These are phyloP conservation scores for Kwoniella heveanensis DNA, from an alignment of 768 basidiomycete genomes.

Conservation along the genomic window DNA sequence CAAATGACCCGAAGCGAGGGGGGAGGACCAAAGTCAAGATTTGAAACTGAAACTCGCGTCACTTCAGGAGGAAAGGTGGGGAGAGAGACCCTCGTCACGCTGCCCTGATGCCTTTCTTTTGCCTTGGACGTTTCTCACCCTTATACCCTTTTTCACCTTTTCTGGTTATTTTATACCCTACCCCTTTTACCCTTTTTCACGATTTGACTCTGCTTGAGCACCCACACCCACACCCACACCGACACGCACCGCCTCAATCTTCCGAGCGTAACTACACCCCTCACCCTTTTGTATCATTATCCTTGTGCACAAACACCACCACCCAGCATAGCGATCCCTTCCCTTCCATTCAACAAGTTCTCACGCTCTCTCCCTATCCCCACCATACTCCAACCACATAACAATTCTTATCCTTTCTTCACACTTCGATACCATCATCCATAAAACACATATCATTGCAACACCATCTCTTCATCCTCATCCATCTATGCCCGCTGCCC, in stretches of 20 bases:
- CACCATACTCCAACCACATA: too few relatives aligned
- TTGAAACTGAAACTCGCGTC: background rate
- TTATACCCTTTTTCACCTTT: too few relatives aligned
- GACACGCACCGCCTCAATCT: background rate
- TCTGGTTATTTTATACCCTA: too few relatives aligned
- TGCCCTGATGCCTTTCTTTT: background rate
- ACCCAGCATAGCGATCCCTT: too few relatives aligned
- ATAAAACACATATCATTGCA: too few relatives aligned
- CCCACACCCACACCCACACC: too few relatives aligned
- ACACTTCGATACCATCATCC: background rate
- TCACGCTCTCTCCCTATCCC: background rate
- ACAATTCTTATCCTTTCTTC: background rate
- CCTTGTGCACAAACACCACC: background rate
- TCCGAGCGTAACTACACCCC: background rate
- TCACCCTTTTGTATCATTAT: background rate
- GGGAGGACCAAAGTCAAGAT: background rate
- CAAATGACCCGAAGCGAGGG: too few relatives aligned
- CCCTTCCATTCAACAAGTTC: background rate
- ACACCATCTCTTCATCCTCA: background rate
- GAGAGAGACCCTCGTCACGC: background rate
- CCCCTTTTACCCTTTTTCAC: too few relatives aligned
- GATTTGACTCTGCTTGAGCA: too few relatives aligned
- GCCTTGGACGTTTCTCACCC: background rate
- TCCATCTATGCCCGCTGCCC: too few relatives aligned
- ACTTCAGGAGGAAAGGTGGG: background rate